phyloP scores from a whole-genome alignment of 1,139 yeast species.

The Entelexis sorbosivorans region DNA sequence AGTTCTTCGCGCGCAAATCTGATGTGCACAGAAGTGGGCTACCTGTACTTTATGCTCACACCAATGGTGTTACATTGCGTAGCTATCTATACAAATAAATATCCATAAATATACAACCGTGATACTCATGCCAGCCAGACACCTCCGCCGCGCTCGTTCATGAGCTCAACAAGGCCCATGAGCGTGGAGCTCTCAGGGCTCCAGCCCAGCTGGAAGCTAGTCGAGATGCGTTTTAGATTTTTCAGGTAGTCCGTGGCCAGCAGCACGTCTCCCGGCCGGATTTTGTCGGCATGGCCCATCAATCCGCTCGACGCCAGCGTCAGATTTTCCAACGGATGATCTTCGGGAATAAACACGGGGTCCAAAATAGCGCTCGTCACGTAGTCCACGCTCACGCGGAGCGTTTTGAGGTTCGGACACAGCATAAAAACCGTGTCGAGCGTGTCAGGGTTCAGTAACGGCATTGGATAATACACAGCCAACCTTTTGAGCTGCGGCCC shows the following conservation, averaged over 20 bases:
- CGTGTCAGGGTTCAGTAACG: constrained; percentile 56
- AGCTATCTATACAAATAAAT: neutral
- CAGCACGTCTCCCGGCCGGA: constrained; percentile 81
- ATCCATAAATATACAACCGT: neutral
- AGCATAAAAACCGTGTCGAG: constrained; percentile 60
- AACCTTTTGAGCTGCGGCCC: constrained; percentile 56
- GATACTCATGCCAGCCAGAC: constrained; percentile 22
- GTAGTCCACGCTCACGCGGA: constrained; percentile 74
- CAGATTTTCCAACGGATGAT: constrained; percentile 52
- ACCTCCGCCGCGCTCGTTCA: constrained; percentile 31
- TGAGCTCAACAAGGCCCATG: constrained; percentile 41
- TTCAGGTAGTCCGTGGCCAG: constrained; percentile 74
- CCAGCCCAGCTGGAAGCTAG: constrained; percentile 83
- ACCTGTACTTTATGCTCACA: no score
- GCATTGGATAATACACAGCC: constrained; percentile 79
- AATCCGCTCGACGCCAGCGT: constrained; percentile 79
- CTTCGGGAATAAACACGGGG: constrained; percentile 27
- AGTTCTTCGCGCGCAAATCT: no score
- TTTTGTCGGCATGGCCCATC: constrained; percentile 69
- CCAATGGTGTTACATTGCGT: no score
- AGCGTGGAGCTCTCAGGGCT: constrained; percentile 63
- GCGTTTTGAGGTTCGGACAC: constrained; percentile 57
- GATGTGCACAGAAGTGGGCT: no score
- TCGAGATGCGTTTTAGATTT: constrained; percentile 46
- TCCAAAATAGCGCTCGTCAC: constrained; percentile 40